Percentiles rank a stretch among this genome's conserved stretches.
Conservation (phyloP, 305 asterid species). For the Nicotiana rustica region DNA sequence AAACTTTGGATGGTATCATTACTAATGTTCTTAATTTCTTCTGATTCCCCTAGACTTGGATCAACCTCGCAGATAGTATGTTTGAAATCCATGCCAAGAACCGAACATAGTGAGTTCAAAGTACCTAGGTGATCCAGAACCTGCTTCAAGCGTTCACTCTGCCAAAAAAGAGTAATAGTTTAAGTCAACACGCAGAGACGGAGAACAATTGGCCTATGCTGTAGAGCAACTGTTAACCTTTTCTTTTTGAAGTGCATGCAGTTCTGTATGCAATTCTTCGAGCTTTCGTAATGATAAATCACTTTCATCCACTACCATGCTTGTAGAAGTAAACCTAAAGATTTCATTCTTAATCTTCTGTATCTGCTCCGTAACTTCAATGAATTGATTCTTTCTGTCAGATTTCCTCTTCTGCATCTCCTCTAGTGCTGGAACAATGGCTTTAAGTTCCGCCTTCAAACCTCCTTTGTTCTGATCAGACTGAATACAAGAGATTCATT, state of each 20-base stretch:
- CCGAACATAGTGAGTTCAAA: conserved; percentile 76
- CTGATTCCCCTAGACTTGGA: conserved; percentile 82
- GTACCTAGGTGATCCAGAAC: conserved; percentile 66
- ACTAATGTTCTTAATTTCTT: conserved; percentile 68
- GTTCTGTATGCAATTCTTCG: conserved; percentile 78
- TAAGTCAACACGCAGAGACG: neutral
- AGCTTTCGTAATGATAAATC: conserved; percentile 84
- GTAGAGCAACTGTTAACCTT: conserved; percentile 57
- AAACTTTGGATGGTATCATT: conserved; percentile 68
- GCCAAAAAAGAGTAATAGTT: conserved; percentile 34
- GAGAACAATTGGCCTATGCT: neutral
- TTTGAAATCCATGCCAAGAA: conserved; percentile 88
- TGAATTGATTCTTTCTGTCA: conserved; percentile 77
- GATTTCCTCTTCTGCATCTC: conserved; percentile 86
- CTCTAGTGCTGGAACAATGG: conserved; percentile 82
- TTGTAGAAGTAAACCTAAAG: conserved; percentile 47
- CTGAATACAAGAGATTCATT: conserved; percentile 49
- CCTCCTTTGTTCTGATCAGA: conserved; percentile 77
- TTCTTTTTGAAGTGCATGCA: conserved; percentile 81
- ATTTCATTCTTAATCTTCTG: conserved; percentile 72
- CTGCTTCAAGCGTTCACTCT: conserved; percentile 90
- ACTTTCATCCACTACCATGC: conserved; percentile 63
- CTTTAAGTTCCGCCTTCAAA: conserved; percentile 79
- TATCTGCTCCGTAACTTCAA: conserved; percentile 72
- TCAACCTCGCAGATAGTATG: conserved; percentile 76